These are phyloP conservation scores for Ramularia endophylla DNA, from an alignment of 2,329 filamentous ascomycete species.

Conservation along the genomic window DNA sequence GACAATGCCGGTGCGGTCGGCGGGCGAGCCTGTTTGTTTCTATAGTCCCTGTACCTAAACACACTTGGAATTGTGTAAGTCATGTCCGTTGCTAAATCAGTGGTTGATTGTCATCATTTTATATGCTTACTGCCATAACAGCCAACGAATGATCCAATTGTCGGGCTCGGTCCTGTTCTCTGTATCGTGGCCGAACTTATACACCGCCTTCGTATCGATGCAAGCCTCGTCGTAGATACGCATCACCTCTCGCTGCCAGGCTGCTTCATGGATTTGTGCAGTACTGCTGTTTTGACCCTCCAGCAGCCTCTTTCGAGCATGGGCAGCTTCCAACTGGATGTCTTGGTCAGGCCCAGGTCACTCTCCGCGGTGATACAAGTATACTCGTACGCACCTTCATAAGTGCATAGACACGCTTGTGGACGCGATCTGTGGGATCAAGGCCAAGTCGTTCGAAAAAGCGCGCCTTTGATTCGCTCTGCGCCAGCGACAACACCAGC, in stretches of 20 bases:
- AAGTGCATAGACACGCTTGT: conserved; percentile 33
- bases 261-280: conserved; percentile 41
- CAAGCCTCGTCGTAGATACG: conserved; percentile 34
- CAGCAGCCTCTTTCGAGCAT: conserved; percentile 35
- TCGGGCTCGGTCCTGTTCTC: conserved; percentile 33
- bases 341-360: background rate
- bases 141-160: conserved; percentile 47
- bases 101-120: too few relatives aligned
- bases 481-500: conserved; percentile 25
- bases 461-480: conserved; percentile 37
- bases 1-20: background rate
- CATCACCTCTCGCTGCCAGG: conserved; percentile 37
- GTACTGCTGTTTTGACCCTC: conserved; percentile 31
- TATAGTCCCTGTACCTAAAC: conserved; percentile 40
- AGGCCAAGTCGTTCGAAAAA: conserved; percentile 37
- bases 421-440: conserved; percentile 28
- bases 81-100: too few relatives aligned
- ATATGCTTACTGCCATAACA: conserved; percentile 36
- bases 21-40: conserved; percentile 29
- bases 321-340: conserved; percentile 36
- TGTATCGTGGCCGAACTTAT: conserved; percentile 35
- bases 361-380: background rate
- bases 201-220: conserved; percentile 33
- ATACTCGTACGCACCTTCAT: conserved; percentile 33
- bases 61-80: conserved; percentile 21